Conservation (phyloP, 1,139 yeast genomes). For the Blastobotrys apis region DNA sequence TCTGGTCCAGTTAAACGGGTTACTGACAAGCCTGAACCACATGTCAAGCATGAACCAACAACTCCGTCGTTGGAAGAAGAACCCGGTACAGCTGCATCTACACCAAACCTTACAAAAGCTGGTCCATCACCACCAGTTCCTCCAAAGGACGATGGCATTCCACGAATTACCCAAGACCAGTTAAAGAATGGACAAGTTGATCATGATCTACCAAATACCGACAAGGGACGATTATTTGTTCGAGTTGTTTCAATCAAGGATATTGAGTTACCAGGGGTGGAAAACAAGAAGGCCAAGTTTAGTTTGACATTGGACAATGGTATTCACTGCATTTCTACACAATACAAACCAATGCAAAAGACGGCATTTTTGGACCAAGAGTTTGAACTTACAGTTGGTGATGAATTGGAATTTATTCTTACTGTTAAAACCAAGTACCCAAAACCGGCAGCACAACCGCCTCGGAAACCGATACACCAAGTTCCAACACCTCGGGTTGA, state of each 20-base stretch:
- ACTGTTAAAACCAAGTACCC: conserved; percentile 62
- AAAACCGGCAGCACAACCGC: conserved; percentile 42
- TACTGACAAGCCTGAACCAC: conserved; percentile 8
- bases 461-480: conserved; percentile 25
- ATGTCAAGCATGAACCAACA: conserved; percentile 2
- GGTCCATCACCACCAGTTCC: conserved; percentile 7
- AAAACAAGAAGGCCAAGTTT: conserved; percentile 59
- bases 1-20: conserved; percentile 28
- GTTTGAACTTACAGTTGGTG: conserved; percentile 73
- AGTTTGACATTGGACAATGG: conserved; percentile 83
- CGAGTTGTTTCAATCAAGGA: conserved; percentile 58
- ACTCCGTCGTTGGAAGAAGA: conserved; percentile 2
- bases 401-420: conserved; percentile 61
- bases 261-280: conserved; percentile 51
- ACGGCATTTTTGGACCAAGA: conserved; percentile 63
- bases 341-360: conserved; percentile 47
- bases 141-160: conserved; percentile 2
- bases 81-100: neutral
- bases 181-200: conserved; percentile 6
- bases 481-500: conserved; percentile 10
- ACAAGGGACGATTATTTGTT: conserved; percentile 71
- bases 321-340: conserved; percentile 76
- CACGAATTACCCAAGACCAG: neutral
- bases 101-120: neutral
- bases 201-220: conserved; percentile 37